Evolutionary conservation across 2,329 filamentous ascomycete species (phyloP), one percentile per base, ranked within the genome.

Genomic region (Amesomyces nigricolor): DNA sequence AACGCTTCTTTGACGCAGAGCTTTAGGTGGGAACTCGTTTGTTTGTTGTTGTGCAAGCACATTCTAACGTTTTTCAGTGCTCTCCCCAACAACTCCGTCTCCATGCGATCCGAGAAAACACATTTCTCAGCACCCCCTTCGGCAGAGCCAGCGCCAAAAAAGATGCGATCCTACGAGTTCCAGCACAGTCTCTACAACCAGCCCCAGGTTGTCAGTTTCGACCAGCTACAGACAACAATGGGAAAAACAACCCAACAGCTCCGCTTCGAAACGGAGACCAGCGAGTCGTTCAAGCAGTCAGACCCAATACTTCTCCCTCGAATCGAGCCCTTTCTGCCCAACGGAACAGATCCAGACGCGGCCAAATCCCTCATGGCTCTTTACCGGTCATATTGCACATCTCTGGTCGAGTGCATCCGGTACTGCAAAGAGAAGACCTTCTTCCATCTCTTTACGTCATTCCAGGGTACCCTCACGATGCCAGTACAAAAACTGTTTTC

Each of bases 351-450:
- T 68, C 77, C 81, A 0, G 92, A 97, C 66, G 87, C 91, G 7
- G 91, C 91, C 26, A 88, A 88, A 65, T 91, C 91, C 4, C 76
- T 99, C 19, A 83, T 85, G 38, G 91, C 92, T 4, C 78, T 97
- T 22, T 99, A 99, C 68, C 85, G 91, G 48, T 94, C 92, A 2
- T 92, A 97, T 68, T 96, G 91, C 69, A 96, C 94, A 13, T 96
- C 91, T 0, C 80, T 99, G 5, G 88, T 99, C 32, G 94, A 99
- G 71, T 92, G 90, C 64, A 91, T 99, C 59, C 88, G 94, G 30
- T 97, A 89, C 70, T 96, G 92, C 78, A 95, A 94, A 67, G 90
- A 96, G 71, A 95, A 96, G 73, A 92, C 91, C 6, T 95, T 99
- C 70, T 95, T 96, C 69, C 89, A 95, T 62, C 81, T 96, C 14